Base-by-base conservation (phyloP, 164 flowering plant species). In the Berberis thunbergii region DNA sequence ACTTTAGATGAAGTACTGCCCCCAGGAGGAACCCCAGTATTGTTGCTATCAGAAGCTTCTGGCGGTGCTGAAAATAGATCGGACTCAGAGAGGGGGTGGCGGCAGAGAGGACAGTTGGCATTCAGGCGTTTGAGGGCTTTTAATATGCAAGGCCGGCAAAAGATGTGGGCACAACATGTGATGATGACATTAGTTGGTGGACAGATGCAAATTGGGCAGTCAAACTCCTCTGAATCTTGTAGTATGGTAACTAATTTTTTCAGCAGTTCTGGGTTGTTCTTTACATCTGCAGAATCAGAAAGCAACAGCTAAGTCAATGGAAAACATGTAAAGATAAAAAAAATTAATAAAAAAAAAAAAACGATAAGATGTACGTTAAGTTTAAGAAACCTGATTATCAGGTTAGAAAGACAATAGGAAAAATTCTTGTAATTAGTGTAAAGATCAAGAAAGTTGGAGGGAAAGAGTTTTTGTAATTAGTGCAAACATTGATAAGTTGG, bases 181-280 rank as follows among this genome's bases (percentile, higher is more conserved):
- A 90, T 90, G 41, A 88, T 72, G 3, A 74, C 70, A 50, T 81
- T 70, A 4, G 78, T 73, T 48, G 91, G 92, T 9, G 92, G 86
- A 65, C 82, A 90, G 13, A 87, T 84, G 73, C 98, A 94, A 59
- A 94, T 84, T 11, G 97, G 96, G 66, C 98, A 90, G 62, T 90
- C 96, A 62, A 88, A 79, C 66, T 87, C 95, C 72, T 88, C 97
- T 5, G 85, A 86, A 68, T 94, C 96, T 85, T 86, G 94, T 40
- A 89, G 79, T 68, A 78, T 59, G 49, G 79, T 75, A 49, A 85
- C 78, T 79, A 90, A 49, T 76, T 86, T 90, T 61, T 77, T 52
- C 70, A 94, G 76, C 76, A 94, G 67, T 72, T 84, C 85, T 12
- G 96, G 97, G 43, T 86, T 88, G 64, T 78, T 88, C 49, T 88